Conservation (phyloP, 1,284 basidiomycete genomes). For the Peniophora sp. region DNA sequence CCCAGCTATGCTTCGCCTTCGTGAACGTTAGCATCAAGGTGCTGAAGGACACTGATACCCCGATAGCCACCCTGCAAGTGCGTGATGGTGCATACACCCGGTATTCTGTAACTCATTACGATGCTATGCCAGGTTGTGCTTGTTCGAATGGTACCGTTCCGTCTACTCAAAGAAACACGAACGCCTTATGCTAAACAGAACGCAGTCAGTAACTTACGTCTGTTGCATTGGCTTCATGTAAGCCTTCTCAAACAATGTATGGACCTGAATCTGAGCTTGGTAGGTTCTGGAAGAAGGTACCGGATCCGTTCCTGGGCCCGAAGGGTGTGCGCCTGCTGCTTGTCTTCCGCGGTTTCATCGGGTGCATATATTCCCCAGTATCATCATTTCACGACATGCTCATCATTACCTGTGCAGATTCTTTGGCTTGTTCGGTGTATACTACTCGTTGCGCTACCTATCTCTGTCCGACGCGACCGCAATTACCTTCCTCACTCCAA, state of each 20-base stretch:
- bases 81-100: slow-evolving; percentile 7
- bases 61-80: slow-evolving; percentile 51
- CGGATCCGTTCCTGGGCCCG: slow-evolving; percentile 63
- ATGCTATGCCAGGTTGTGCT: slow-evolving; percentile 28
- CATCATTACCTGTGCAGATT: slow-evolving; percentile 35
- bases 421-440: slow-evolving; percentile 57
- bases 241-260: slow-evolving; percentile 6
- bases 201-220: slow-evolving; percentile 35
- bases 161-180: background rate
- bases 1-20: slow-evolving; percentile 55
- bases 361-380: slow-evolving; percentile 28
- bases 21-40: slow-evolving; percentile 59
- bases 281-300: slow-evolving; percentile 44
- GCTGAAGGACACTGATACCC: slow-evolving; percentile 49
- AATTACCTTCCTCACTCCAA: slow-evolving; percentile 68
- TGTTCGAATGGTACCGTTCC: slow-evolving; percentile 37
- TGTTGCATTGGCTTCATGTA: slow-evolving; percentile 38
- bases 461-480: slow-evolving; percentile 70
- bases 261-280: slow-evolving; percentile 8
- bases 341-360: slow-evolving; percentile 52
- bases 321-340: slow-evolving; percentile 56
- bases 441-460: slow-evolving; percentile 54
- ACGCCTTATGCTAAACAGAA: background rate
- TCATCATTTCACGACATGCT: slow-evolving; percentile 12
- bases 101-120: background rate